Evolutionary conservation across 2,329 filamentous ascomycete species (phyloP).

Genomic region (Trichophyton mentagrophytes): DNA sequence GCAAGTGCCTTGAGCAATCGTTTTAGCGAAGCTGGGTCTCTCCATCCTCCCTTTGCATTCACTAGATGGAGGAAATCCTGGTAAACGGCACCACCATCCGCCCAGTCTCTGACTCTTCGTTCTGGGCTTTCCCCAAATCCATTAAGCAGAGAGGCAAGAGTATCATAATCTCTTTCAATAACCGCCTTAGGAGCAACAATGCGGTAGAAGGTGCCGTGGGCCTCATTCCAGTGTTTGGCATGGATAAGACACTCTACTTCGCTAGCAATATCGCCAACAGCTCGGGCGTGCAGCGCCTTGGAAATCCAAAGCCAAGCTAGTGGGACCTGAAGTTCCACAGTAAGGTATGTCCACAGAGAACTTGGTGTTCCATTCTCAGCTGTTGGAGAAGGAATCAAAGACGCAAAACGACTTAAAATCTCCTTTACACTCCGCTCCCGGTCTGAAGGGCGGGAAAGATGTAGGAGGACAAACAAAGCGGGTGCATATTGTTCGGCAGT

Average conservation of each 20-base stretch:
- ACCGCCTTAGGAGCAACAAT: slow-evolving; percentile 71
- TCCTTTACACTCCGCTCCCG: slow-evolving; percentile 58
- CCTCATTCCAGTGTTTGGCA: slow-evolving; percentile 63
- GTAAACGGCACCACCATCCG: slow-evolving; percentile 69
- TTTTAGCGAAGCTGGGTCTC: slow-evolving; percentile 31
- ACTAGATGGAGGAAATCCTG: slow-evolving; percentile 46
- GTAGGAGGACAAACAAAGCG: slow-evolving; percentile 64
- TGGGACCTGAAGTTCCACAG: slow-evolving; percentile 57
- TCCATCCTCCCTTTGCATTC: slow-evolving; percentile 26
- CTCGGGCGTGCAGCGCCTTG: slow-evolving; percentile 69
- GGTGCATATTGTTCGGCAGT: slow-evolving; percentile 54
- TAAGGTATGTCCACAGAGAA: slow-evolving; percentile 46
- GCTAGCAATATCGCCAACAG: slow-evolving; percentile 52
- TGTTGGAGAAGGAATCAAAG: slow-evolving; percentile 47
- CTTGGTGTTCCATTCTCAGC: slow-evolving; percentile 31
- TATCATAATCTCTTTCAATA: slow-evolving; percentile 66
- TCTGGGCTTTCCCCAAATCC: slow-evolving; percentile 54
- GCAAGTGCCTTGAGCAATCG: slow-evolving; percentile 38
- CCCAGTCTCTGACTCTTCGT: slow-evolving; percentile 57
- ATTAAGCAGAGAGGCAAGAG: slow-evolving; percentile 54
- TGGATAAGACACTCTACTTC: slow-evolving; percentile 72
- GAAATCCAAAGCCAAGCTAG: slow-evolving; percentile 73
- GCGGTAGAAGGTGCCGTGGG: slow-evolving; percentile 68
- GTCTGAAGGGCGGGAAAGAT: slow-evolving; percentile 51
- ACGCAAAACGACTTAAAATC: slow-evolving; percentile 60